Percentiles rank a stretch among this genome's conserved stretches.
These are phyloP conservation scores for Lodderomyces orthopsilosis DNA, from an alignment of 1,139 yeast genomes.

Conservation along the genomic window DNA sequence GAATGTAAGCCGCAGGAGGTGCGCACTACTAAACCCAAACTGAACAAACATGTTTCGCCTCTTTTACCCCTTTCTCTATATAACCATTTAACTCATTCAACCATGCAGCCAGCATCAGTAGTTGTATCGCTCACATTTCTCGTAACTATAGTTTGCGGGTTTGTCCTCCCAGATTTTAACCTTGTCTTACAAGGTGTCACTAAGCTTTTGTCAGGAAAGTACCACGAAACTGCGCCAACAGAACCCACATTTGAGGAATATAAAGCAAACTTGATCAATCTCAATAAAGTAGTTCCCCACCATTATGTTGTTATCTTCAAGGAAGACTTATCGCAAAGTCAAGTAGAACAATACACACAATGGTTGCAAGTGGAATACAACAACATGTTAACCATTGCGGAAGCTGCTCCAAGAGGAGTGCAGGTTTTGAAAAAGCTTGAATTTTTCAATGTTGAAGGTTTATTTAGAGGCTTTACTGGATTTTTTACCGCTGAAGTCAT, in stretches of 20 bases:
- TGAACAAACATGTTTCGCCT: not conserved
- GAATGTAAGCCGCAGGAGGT: not conserved
- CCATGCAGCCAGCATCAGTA: not conserved
- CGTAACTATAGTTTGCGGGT: not conserved
- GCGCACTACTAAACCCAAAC: not conserved
- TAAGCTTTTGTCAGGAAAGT: not conserved
- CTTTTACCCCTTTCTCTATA: not conserved
- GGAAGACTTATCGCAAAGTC: slow-evolving; percentile 22
- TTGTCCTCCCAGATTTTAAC: not conserved
- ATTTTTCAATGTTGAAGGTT: slow-evolving; percentile 27
- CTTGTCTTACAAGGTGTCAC: not conserved
- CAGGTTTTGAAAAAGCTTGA: slow-evolving; percentile 27
- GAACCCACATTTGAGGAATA: slow-evolving; percentile 5
- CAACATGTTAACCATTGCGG: slow-evolving; percentile 6
- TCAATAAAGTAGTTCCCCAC: slow-evolving; percentile 46
- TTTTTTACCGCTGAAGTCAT: slow-evolving; percentile 29
- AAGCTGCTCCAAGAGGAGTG: not conserved
- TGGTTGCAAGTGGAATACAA: slow-evolving; percentile 41
- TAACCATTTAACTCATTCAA: not conserved
- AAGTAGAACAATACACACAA: slow-evolving; percentile 56
- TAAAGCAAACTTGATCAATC: slow-evolving; percentile 5
- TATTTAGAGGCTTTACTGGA: slow-evolving; percentile 34
- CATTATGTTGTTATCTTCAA: slow-evolving; percentile 38
- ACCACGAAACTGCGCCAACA: not conserved
- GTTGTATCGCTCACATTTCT: not conserved